Percentiles rank a stretch among this genome's conserved stretches.
phyloP scores from a whole-genome alignment of 2,329 filamentous ascomycete species.

The Neodidymelliopsis sp. region DNA sequence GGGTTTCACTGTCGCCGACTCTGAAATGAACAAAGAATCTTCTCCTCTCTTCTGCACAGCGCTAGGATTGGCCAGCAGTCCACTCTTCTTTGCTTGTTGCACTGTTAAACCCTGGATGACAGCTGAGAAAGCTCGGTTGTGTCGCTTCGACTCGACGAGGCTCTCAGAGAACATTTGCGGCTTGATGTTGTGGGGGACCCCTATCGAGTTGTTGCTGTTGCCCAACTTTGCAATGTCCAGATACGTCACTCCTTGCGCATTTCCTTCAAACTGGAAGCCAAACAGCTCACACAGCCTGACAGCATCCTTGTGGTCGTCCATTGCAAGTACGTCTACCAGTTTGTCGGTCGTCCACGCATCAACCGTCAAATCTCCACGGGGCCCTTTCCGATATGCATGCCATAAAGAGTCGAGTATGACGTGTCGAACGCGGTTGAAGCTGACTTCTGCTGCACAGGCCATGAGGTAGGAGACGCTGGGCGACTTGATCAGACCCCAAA shows the following conservation, averaged over 20 bases:
- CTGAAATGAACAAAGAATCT: slow-evolving; percentile 54
- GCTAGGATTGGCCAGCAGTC: slow-evolving; percentile 56
- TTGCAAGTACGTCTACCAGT: slow-evolving; percentile 60
- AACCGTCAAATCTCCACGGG: slow-evolving; percentile 53
- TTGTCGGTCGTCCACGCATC: slow-evolving; percentile 65
- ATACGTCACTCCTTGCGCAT: slow-evolving; percentile 56
- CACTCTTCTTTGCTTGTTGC: slow-evolving; percentile 57
- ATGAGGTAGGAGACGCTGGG: slow-evolving; percentile 66
- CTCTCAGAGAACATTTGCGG: slow-evolving; percentile 62
- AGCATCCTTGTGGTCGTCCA: slow-evolving; percentile 64
- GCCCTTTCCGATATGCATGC: slow-evolving; percentile 62
- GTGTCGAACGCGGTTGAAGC: slow-evolving; percentile 66
- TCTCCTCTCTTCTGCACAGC: slow-evolving; percentile 31
- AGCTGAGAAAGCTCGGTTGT: slow-evolving; percentile 62
- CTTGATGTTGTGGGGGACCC: slow-evolving; percentile 38
- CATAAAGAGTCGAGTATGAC: slow-evolving; percentile 63
- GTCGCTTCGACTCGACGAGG: slow-evolving; percentile 66
- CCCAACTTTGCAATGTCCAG: slow-evolving; percentile 61
- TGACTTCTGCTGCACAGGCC: slow-evolving; percentile 69
- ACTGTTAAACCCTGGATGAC: slow-evolving; percentile 65
- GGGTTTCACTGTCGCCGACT: slow-evolving; percentile 24
- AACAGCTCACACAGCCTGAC: slow-evolving; percentile 62
- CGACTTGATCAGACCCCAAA: slow-evolving; percentile 65
- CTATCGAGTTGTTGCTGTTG: slow-evolving; percentile 29
- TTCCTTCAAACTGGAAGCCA: slow-evolving; percentile 59